Conservation (phyloP, 1,284 basidiomycete genomes). For the Boletellus sp. region DNA sequence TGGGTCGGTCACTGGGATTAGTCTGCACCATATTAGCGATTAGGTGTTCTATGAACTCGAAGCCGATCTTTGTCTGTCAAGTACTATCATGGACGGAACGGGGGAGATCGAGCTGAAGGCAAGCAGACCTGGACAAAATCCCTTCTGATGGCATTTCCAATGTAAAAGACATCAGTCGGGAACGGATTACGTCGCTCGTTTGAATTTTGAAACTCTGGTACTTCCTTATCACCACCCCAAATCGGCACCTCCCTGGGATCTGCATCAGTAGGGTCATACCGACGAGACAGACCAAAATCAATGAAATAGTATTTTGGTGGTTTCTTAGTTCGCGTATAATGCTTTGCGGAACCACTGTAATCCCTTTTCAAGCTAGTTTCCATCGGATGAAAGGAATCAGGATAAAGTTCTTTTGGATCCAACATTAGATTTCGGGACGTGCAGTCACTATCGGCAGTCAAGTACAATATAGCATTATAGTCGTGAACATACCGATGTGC, state of each 20-base stretch:
- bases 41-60: neutral
- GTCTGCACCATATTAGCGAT: neutral
- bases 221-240: conserved; percentile 21
- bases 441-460: conserved; percentile 6
- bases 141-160: conserved; percentile 32
- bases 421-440: conserved; percentile 15
- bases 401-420: conserved; percentile 7
- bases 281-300: conserved; percentile 18
- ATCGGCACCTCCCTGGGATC: conserved; percentile 14
- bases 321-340: conserved; percentile 7
- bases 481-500: neutral
- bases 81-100: no score
- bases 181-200: conserved; percentile 30
- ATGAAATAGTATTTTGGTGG: conserved; percentile 15
- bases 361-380: neutral
- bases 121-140: conserved; percentile 30
- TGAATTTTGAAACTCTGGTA: conserved; percentile 22
- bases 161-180: conserved; percentile 35
- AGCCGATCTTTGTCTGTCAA: neutral
- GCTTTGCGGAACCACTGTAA: neutral
- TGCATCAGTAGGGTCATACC: conserved; percentile 14
- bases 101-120: no score
- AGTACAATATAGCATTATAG: neutral
- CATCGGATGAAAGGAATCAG: conserved; percentile 7
- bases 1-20: neutral